Conservation (phyloP, 139 green algal genomes). For the Chlorella sp. region DNA sequence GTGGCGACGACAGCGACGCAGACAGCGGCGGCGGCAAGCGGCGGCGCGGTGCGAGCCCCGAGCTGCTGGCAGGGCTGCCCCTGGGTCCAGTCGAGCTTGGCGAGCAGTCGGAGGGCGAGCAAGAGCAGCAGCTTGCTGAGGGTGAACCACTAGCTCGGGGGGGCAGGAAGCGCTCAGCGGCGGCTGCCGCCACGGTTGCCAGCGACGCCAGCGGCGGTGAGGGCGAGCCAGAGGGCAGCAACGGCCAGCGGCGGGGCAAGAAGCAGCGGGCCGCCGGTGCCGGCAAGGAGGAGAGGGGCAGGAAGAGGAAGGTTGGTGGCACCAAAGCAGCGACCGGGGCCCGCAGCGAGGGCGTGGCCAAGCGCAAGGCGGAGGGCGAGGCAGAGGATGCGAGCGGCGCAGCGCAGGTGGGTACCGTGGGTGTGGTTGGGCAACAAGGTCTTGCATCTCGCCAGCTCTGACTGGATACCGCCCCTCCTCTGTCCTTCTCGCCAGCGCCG, state of each 20-base stretch:
- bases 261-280: neutral
- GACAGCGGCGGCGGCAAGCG: neutral
- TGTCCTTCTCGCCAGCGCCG: neutral
- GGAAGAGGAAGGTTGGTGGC: neutral
- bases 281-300: too few relatives aligned
- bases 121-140: neutral
- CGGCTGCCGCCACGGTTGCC: neutral
- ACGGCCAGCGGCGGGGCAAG: neutral
- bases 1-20: neutral
- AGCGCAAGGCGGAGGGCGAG: neutral
- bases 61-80: neutral
- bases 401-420: neutral
- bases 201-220: slow-evolving; percentile 7
- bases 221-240: neutral
- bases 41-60: slow-evolving; percentile 1
- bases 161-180: neutral
- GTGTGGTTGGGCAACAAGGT: neutral
- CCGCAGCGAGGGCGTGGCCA: neutral
- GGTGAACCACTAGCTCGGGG: neutral
- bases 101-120: neutral
- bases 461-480: too few relatives aligned
- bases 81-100: neutral
- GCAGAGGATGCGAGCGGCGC: neutral
- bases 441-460: neutral
- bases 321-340: neutral